Evolutionary conservation across 768 basidiomycete genomes (phyloP), one percentile per base, ranked within the genome.

Genomic region (Hypholoma fasciculare): DNA sequence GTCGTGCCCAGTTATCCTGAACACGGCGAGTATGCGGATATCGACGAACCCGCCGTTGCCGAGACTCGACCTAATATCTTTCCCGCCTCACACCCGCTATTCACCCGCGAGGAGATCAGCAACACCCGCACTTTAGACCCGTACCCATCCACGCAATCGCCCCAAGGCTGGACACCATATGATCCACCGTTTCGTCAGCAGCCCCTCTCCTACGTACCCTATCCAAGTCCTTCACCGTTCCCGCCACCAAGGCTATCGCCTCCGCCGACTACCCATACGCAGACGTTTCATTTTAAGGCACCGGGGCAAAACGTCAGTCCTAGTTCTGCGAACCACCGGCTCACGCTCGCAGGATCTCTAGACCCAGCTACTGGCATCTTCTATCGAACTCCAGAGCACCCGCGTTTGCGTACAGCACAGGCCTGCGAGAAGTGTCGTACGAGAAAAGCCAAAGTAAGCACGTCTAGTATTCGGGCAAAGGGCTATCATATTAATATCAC

Each of bases 341-440:
- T 73, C 42, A 72, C 76, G 4, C 76, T 88, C 23, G 79, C 83
- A 0, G 87, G 87, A 39, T 84, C 85, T 0, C 75, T 89, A 38
- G 85, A 89, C 68, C 83, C 83, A 1, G 61, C 76, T 2, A 88
- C 87, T 0, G 85, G 85, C n/a, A 81, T 87, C 43, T 88, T 87
- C 65, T 86, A 87, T 68, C 80, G 78, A 14, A 80, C 83, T 0
- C 79, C 84, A 0, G 86, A 88, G 61, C 84, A 86, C 56, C 81
- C 86, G 1, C 79, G 88, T 0, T 71, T 88, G 30, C 81, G 89
- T 50, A 90, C 89, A 0, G 83, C 85, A 0, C 88, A 90, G 65
- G 88, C 88, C 3, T 91, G 89, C 71, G 85, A 90, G 65, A 87
- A 87, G 67, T 90, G 89, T 68, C 80, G 89, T 13, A 77, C 77